Evolutionary conservation across 495 filamentous ascomycete genomes (phyloP).

Genomic region (Penicillium malachiteum): DNA sequence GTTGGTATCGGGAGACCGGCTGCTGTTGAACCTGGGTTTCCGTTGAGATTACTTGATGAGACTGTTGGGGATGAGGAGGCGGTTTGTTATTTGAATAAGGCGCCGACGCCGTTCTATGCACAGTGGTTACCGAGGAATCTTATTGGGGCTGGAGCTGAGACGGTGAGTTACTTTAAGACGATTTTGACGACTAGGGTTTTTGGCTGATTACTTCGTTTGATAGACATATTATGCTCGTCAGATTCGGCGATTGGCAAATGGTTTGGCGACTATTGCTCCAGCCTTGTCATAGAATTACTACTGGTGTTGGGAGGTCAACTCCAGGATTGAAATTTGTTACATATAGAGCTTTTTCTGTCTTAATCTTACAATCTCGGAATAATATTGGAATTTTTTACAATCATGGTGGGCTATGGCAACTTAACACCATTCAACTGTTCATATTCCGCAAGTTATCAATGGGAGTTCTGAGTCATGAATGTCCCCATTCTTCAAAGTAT

Average conservation of each 20-base stretch:
- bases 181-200: neutral
- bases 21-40: constrained; percentile 46
- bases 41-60: constrained; percentile 53
- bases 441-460: no score
- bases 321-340: neutral
- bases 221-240: constrained; percentile 42
- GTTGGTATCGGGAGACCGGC: constrained; percentile 58
- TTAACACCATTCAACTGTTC: no score
- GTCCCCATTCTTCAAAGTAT: neutral
- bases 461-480: neutral
- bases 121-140: constrained; percentile 34
- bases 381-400: no score
- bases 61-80: constrained; percentile 50
- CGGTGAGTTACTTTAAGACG: constrained; percentile 25
- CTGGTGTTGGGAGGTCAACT: neutral
- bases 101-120: constrained; percentile 31
- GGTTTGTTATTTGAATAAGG: constrained; percentile 35
- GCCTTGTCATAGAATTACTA: constrained; percentile 1
- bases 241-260: constrained; percentile 40
- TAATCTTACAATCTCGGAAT: no score
- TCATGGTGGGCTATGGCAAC: no score
- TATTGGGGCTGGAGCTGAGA: constrained; percentile 47
- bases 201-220: neutral
- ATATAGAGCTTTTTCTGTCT: no score
- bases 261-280: constrained; percentile 33